phyloP scores from a whole-genome alignment of 257 asterid genomes.

The Coffea eugenioides region DNA sequence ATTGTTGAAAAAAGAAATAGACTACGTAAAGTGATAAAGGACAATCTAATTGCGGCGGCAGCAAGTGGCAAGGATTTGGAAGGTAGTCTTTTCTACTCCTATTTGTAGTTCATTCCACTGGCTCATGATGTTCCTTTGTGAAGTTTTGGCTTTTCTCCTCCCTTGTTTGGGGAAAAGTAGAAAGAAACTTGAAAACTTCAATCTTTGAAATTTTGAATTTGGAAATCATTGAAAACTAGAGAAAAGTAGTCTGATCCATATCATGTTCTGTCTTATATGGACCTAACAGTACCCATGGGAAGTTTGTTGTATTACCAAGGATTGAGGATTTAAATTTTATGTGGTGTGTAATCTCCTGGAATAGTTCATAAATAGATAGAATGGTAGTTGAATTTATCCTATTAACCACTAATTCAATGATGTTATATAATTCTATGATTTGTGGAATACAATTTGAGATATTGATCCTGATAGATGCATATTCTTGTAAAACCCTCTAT shows the following conservation, averaged over 20 bases:
- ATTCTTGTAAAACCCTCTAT: neutral
- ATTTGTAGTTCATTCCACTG: neutral
- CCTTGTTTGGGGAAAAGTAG: neutral
- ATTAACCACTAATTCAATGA: neutral
- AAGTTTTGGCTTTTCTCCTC: neutral
- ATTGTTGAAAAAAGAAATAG: slow-evolving; percentile 63
- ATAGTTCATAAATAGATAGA: neutral
- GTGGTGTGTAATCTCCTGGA: neutral
- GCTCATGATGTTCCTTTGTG: neutral
- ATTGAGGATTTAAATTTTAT: neutral
- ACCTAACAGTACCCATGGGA: neutral
- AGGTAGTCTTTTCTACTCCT: slow-evolving; percentile 43
- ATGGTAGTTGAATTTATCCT: neutral
- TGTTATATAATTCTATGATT: neutral
- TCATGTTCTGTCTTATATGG: neutral
- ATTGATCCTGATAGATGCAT: neutral
- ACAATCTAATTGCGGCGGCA: slow-evolving; percentile 77
- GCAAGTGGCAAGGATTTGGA: slow-evolving; percentile 98
- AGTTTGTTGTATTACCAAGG: neutral
- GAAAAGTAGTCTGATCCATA: neutral
- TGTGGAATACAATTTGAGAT: neutral
- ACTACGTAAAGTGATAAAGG: slow-evolving; percentile 74
- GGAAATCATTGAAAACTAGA: neutral
- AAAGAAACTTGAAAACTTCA: neutral
- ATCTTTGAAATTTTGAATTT: neutral